These are phyloP conservation scores for Leptographium radiaticola DNA, from an alignment of 2,329 filamentous ascomycete species.

Conservation along the genomic window DNA sequence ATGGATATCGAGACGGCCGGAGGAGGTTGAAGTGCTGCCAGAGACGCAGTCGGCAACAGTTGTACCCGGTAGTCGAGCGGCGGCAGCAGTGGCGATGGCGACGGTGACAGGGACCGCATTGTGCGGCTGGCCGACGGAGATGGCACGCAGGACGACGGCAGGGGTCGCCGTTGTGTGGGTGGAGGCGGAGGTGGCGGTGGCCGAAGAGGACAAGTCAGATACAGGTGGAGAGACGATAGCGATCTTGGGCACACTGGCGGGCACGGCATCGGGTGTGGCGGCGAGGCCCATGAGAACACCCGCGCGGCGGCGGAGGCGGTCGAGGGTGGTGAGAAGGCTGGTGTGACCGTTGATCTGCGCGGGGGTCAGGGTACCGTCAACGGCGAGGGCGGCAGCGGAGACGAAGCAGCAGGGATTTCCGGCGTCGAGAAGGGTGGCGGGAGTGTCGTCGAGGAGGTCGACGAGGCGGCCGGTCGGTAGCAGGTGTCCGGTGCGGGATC, in stretches of 20 bases:
- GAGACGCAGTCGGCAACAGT: not conserved
- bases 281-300: conserved; percentile 25
- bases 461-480: conserved; percentile 25
- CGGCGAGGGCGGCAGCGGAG: conserved; percentile 17
- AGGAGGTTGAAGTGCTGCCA: not conserved
- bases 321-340: conserved; percentile 19
- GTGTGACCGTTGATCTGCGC: conserved; percentile 19
- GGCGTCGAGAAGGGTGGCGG: conserved; percentile 26
- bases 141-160: conserved; percentile 31
- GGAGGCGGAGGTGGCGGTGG: too few species aligned
- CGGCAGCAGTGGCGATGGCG: conserved; percentile 14
- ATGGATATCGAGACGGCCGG: conserved; percentile 25
- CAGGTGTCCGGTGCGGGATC: conserved; percentile 25
- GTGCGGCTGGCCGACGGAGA: conserved; percentile 33
- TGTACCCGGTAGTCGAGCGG: not conserved
- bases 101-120: conserved; percentile 29
- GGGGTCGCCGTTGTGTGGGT: conserved; percentile 10
- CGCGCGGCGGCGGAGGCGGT: conserved; percentile 23
- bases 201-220: too few species aligned
- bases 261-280: conserved; percentile 14
- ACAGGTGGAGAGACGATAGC: conserved; percentile 24
- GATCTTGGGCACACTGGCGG: conserved; percentile 29
- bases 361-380: conserved; percentile 12
- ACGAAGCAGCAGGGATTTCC: conserved; percentile 30
- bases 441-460: conserved; percentile 19